These are phyloP conservation scores for Phialemonium atrogriseum DNA, from an alignment of 2,329 filamentous ascomycete species.

Conservation along the genomic window DNA sequence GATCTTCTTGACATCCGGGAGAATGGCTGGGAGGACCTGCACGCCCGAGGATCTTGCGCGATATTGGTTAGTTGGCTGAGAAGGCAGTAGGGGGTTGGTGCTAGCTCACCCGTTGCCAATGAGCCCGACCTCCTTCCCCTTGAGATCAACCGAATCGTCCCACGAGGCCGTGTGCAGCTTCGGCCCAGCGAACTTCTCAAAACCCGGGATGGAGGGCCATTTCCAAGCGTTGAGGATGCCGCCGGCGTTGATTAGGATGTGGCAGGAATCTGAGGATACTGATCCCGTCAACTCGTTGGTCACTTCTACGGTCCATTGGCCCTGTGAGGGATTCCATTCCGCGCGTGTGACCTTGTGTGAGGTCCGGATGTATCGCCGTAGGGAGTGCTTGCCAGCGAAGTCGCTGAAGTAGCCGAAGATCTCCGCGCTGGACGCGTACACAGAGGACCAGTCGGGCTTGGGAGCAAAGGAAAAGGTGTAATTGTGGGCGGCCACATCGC, in stretches of 20 bases:
- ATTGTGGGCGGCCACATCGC: slow-evolving; percentile 32
- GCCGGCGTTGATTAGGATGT: slow-evolving; percentile 13
- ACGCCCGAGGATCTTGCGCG: slow-evolving; percentile 23
- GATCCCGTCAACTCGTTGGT: too few species aligned
- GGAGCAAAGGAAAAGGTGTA: slow-evolving; percentile 34
- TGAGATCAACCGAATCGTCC: slow-evolving; percentile 28
- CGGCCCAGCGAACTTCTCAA: slow-evolving; percentile 35
- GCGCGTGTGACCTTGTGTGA: slow-evolving; percentile 14
- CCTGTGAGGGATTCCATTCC: slow-evolving; percentile 25
- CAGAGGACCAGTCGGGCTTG: slow-evolving; percentile 28
- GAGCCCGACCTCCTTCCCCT: slow-evolving; percentile 26
- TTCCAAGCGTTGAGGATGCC: slow-evolving; percentile 26
- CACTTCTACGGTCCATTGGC: slow-evolving; percentile 26
- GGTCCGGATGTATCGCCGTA: slow-evolving; percentile 20
- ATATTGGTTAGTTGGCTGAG: too few species aligned
- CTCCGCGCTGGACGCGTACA: slow-evolving; percentile 28
- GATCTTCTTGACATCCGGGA: slow-evolving; percentile 28
- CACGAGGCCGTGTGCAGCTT: slow-evolving; percentile 36
- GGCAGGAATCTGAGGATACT: slow-evolving; percentile 10
- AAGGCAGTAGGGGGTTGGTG: too few species aligned
- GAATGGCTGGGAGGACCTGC: slow-evolving; percentile 32
- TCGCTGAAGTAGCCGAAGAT: slow-evolving; percentile 30
- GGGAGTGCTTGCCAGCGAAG: slow-evolving; percentile 24
- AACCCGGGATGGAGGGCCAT: slow-evolving; percentile 38
- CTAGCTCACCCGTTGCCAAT: too few species aligned